Evolutionary conservation across 352 stramenopile species (phyloP).

Genomic region (Phytopythium vexans): DNA sequence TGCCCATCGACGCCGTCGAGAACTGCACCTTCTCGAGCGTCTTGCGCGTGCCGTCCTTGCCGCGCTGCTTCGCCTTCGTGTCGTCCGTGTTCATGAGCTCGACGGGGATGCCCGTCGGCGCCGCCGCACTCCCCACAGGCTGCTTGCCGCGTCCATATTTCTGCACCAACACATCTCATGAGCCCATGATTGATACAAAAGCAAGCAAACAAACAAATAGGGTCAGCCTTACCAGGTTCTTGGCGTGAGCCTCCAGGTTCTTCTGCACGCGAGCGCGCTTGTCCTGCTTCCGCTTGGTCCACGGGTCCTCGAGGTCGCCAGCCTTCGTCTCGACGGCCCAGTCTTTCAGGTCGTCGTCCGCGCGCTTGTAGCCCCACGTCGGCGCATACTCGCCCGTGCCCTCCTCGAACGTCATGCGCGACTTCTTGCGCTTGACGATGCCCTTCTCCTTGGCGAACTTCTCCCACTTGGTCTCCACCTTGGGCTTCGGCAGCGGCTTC

Average conservation of each 20-base stretch:
- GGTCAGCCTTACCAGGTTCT: constrained; percentile 36
- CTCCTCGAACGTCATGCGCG: constrained; percentile 97
- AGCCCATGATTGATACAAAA: background rate
- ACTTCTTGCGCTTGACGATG: constrained; percentile 97
- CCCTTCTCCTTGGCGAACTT: constrained; percentile 98
- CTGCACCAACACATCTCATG: constrained; percentile 2
- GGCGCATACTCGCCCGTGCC: constrained; percentile 91
- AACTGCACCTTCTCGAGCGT: constrained; percentile 91
- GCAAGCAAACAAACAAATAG: background rate
- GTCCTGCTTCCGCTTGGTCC: constrained; percentile 90
- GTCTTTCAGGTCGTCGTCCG: constrained; percentile 86
- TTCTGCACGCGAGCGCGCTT: constrained; percentile 92
- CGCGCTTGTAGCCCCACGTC: constrained; percentile 90
- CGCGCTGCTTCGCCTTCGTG: constrained; percentile 77
- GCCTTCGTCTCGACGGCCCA: constrained; percentile 94
- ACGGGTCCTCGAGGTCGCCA: constrained; percentile 93
- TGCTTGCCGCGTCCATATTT: constrained; percentile 72
- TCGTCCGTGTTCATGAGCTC: constrained; percentile 84
- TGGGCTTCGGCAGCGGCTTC: constrained; percentile 90
- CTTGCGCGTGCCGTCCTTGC: constrained; percentile 86
- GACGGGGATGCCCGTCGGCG: constrained; percentile 85
- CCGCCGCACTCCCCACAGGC: constrained; percentile 27
- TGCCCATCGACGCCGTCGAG: constrained; percentile 92
- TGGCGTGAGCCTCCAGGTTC: constrained; percentile 86
- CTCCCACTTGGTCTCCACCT: constrained; percentile 98